Base-by-base conservation (phyloP, 441 rosid genomes). In the Erysimum pusillum region DNA sequence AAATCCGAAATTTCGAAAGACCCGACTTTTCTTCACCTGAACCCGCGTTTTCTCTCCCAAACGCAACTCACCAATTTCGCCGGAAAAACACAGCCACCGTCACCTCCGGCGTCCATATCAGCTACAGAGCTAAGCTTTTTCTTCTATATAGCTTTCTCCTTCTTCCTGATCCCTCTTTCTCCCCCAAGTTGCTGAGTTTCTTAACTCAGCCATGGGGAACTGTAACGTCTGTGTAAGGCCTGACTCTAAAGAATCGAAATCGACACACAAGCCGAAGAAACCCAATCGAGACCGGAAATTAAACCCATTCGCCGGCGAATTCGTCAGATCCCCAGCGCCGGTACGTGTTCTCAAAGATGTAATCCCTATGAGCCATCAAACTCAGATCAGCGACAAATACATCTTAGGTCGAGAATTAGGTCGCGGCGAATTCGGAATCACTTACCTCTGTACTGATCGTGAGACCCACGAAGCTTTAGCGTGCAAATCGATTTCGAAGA, bases 361-460 rank as follows among this genome's bases (percentile, higher is more conserved):
- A 39, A 79, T 86, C 71, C 88, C 91, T 1, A 76, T 87, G 25
- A 83, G 86, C 75, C 86, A 88, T 73, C 89, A 87, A 18, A 90
- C 92, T 45, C 89, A 87, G 64, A 92, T 94, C 83, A 84, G 81
- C 48, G 98, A 92, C 74, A 91, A 92, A 83, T 94, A 94, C 84
- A 79, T 85, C 64, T 83, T 94, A 2, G 97, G 99, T 15, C 81
- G 97, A 11, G 99, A 94, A 57, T 86, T 94, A 11, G 99, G 99
- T 3, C 91, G 99, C 0, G 99, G 99, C 6, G 99, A 94, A 81
- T 94, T 94, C 79, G 99, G 99, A 1, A 90, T 94, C 77, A 94
- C 99, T 9, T 91, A 87, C 73, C 92, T 94, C 71, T 94, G 97
- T 63, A 94, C 99, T 4, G 97, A 94, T 79, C 82, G 94, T 3